A percentile compares a stretch with the other conserved stretches of the same genome.
phyloP scores from a whole-genome alignment of 2,329 filamentous ascomycete species.

The Geosmithia morbida region DNA sequence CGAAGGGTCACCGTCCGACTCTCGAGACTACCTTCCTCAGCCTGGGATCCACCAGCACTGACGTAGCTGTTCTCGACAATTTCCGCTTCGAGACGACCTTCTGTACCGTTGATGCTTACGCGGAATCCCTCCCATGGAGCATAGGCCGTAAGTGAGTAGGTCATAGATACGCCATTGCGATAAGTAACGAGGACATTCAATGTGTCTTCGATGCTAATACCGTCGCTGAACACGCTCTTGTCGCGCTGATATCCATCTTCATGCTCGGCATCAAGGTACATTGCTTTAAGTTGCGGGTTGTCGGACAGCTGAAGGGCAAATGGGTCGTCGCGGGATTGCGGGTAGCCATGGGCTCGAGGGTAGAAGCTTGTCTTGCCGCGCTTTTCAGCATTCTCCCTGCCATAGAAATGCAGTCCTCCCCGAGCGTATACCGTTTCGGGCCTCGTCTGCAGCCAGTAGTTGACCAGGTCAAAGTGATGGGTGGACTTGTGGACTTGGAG shows the following conservation, averaged over 20 bases:
- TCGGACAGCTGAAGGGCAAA: constrained; percentile 42
- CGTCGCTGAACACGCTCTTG: constrained; percentile 47
- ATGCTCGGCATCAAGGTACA: constrained; percentile 49
- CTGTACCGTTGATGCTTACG: constrained; percentile 42
- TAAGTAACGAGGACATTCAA: constrained; percentile 47
- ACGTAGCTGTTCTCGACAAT: constrained; percentile 49
- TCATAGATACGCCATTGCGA: constrained; percentile 38
- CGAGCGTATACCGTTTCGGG: constrained; percentile 42
- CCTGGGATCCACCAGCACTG: constrained; percentile 44
- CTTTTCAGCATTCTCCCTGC: constrained; percentile 43
- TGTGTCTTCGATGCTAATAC: constrained; percentile 50
- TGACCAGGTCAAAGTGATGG: constrained; percentile 49
- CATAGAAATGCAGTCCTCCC: constrained; percentile 45
- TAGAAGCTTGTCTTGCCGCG: constrained; percentile 38
- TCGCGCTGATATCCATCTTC: constrained; percentile 49
- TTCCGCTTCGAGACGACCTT: constrained; percentile 43
- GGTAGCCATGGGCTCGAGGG: constrained; percentile 31
- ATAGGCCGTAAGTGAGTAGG: constrained; percentile 45
- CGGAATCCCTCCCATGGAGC: constrained; percentile 49
- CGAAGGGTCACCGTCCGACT: constrained; percentile 31
- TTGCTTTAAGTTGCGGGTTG: constrained; percentile 36
- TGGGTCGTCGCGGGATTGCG: constrained; percentile 35
- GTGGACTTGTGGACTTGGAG: constrained; percentile 48
- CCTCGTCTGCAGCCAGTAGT: constrained; percentile 44
- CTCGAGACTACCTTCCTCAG: constrained; percentile 37